Base-by-base conservation (phyloP, 2,329 filamentous ascomycete species). In the Epichloe baconii region DNA sequence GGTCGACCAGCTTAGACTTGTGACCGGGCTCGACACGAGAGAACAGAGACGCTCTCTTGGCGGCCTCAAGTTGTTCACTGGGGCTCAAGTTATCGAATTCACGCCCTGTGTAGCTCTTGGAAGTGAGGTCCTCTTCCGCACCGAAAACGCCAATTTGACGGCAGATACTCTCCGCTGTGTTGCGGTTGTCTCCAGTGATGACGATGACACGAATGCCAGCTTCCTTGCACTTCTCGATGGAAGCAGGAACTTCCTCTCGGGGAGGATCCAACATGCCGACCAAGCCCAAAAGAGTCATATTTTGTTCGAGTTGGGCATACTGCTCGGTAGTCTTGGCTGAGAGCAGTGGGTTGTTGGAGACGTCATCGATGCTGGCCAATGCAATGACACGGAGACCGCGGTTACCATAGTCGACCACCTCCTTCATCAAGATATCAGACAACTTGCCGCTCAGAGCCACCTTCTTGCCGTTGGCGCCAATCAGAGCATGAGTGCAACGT, bases 231-330 rank as follows among this genome's bases (percentile, higher is more conserved):
- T 95, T 86, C 63, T 77, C 76, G 61, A 98, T 94, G 46, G 93
- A 93, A 48, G 73, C 77, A 49, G 86, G 79, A 11, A 97, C 93
- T 71, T 98, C 93, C 46, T 88, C 86, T 38, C 93, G 88, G 61
- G 93, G 93, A 60, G 93, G 93, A 66, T 98, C 93, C 64, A 96
- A 77, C 93, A 98, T 98, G 60, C 86, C 89, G 59, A 95, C 86
- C 51, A 98, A 81, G 57, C 93, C 93, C 57, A 98, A 78, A 49
- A 98, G 78, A 45, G 93, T 98, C 78, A 98, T 86, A 61, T 88
- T 86, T 68, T 95, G 89, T 70, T 98, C 93, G 49, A 98, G 75
- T 59, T 90, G 77, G 41, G 82, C 74, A 67, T 98, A 98, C 58
- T 97, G 84, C 55, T 82, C 71, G 14, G 88, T 88, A 1, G 87